Evolutionary conservation across 768 basidiomycete genomes (phyloP).

Genomic region (Tricholoma sp.): DNA sequence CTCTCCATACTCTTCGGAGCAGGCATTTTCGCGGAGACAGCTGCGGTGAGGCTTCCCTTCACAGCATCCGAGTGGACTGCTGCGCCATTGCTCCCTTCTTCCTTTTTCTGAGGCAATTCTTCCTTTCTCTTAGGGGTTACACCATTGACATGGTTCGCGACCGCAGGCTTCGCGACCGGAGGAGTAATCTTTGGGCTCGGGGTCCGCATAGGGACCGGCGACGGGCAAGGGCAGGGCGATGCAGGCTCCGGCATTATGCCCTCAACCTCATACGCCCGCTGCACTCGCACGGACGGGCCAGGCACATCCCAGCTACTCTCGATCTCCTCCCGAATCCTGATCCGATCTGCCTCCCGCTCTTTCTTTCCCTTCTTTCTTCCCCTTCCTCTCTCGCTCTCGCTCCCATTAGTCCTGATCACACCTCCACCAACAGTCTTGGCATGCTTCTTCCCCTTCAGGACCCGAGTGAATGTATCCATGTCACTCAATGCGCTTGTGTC

Average conservation of each 20-base stretch:
- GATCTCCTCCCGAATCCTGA: constrained; percentile 40
- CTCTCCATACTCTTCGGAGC: constrained; percentile 31
- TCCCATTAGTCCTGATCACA: constrained; percentile 5
- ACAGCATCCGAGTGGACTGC: constrained; percentile 13
- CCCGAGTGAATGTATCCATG: constrained; percentile 48
- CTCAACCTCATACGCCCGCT: constrained; percentile 1
- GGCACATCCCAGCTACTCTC: constrained; percentile 64
- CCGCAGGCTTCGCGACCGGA: neutral
- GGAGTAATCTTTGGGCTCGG: neutral
- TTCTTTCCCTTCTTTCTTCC: constrained; percentile 30
- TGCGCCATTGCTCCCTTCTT: constrained; percentile 15
- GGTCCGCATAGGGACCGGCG: constrained; percentile 1
- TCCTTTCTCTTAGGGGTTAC: constrained; percentile 6
- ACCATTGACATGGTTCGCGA: neutral
- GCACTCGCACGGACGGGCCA: constrained; percentile 12
- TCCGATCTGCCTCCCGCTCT: constrained; percentile 36
- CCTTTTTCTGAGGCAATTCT: constrained; percentile 13
- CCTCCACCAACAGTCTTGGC: neutral
- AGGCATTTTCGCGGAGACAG: constrained; percentile 17
- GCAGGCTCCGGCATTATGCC: constrained; percentile 11
- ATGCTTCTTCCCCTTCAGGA: constrained; percentile 23
- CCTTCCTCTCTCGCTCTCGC: constrained; percentile 17
- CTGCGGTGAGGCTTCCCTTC: constrained; percentile 24
- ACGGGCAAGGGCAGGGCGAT: constrained; percentile 11
- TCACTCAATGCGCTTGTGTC: constrained; percentile 73